A percentile compares a stretch with the other conserved stretches of the same genome.
Conservation (phyloP, 495 filamentous ascomycete genomes). For the Penicillium bialowiezense region DNA sequence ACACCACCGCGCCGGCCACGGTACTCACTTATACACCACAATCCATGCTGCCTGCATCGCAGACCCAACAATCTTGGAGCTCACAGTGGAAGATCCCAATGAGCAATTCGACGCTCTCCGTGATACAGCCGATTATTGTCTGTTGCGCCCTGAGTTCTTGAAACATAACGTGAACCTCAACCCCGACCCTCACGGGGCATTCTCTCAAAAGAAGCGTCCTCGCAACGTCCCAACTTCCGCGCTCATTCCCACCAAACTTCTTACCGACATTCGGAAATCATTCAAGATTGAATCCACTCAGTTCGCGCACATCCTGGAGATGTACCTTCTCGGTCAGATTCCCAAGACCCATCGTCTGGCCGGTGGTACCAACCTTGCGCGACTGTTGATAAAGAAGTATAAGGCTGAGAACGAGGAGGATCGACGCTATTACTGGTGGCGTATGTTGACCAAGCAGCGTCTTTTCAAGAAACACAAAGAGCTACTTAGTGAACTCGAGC, state of each 20-base stretch:
- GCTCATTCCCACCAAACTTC: conserved; percentile 59
- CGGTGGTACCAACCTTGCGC: conserved; percentile 48
- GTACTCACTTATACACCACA: conserved; percentile 73
- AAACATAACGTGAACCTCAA: conserved; percentile 45
- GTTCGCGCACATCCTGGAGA: conserved; percentile 81
- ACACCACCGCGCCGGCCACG: conserved; percentile 76
- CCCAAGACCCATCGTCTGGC: conserved; percentile 57
- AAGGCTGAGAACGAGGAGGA: conserved; percentile 54
- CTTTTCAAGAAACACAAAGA: conserved; percentile 77
- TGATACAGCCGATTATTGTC: conserved; percentile 75
- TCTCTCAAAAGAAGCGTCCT: conserved; percentile 36
- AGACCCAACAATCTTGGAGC: conserved; percentile 64
- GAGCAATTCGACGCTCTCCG: conserved; percentile 90
- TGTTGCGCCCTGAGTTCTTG: conserved; percentile 51
- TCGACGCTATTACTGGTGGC: conserved; percentile 74
- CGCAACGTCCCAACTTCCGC: conserved; percentile 54
- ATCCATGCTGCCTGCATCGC: conserved; percentile 65
- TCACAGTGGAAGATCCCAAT: conserved; percentile 95
- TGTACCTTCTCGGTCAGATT: conserved; percentile 78
- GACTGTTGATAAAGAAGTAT: conserved; percentile 53
- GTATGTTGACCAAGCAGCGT: conserved; percentile 75
- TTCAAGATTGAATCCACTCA: conserved; percentile 84
- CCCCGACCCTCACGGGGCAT: conserved; percentile 35
- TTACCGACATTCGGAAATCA: conserved; percentile 58
- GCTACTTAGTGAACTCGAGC: conserved; percentile 73